Evolutionary conservation across 1,284 basidiomycete species (phyloP).

Genomic region (Cryptococcus hybrid): DNA sequence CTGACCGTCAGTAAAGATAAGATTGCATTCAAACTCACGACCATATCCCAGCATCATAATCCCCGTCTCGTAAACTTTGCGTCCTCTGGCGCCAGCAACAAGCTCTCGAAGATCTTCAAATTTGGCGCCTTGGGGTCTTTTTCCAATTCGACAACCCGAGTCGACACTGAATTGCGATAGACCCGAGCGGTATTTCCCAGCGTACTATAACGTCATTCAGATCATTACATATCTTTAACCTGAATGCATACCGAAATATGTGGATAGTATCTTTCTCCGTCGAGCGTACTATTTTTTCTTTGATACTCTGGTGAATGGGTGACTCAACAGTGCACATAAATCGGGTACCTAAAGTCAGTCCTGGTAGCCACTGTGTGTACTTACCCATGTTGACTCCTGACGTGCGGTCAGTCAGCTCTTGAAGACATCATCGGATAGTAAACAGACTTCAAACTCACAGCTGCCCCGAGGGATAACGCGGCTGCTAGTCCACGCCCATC

Average conservation of each 20-base stretch:
- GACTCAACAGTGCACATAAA: conserved; percentile 55
- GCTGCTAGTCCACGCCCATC: conserved; percentile 79
- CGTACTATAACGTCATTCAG: conserved; percentile 48
- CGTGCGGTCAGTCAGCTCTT: not conserved
- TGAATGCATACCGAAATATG: conserved; percentile 68
- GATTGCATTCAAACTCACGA: conserved; percentile 26
- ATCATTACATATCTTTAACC: not conserved
- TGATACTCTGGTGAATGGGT: conserved; percentile 86
- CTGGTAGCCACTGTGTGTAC: conserved; percentile 21
- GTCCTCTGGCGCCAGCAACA: conserved; percentile 71
- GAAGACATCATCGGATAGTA: not conserved
- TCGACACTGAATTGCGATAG: conserved; percentile 58
- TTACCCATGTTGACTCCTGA: conserved; percentile 79
- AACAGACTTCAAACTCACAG: conserved; percentile 55
- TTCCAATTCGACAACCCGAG: conserved; percentile 79
- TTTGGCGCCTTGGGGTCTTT: conserved; percentile 75
- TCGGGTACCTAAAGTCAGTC: conserved; percentile 16
- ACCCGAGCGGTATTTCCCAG: conserved; percentile 84
- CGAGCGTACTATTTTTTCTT: conserved; percentile 79
- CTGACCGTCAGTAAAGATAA: conserved; percentile 28
- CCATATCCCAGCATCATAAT: conserved; percentile 87
- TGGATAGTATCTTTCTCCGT: conserved; percentile 77
- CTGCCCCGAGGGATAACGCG: conserved; percentile 77
- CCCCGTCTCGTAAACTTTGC: conserved; percentile 74
- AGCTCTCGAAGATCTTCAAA: conserved; percentile 82